A percentile compares a stretch with the other conserved stretches of the same genome.
These are phyloP conservation scores for Paramecium caudatum DNA, from an alignment of 73 alveolate genomes.

Conservation along the genomic window DNA sequence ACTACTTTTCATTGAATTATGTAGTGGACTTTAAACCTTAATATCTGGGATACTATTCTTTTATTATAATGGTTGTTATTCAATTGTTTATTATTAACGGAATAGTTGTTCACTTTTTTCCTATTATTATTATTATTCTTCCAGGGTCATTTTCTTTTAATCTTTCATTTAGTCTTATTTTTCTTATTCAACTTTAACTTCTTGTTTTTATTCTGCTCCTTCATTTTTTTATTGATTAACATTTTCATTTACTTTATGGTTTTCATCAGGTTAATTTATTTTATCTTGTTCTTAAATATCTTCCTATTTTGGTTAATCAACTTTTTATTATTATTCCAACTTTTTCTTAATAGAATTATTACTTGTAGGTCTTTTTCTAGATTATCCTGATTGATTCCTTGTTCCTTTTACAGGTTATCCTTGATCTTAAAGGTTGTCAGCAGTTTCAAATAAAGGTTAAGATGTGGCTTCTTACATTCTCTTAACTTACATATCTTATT, in stretches of 20 bases:
- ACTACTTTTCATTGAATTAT: constrained; percentile 9
- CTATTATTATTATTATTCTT: neutral
- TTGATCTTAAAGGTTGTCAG: too few species aligned
- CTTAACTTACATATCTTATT: neutral
- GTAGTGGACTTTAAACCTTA: constrained; percentile 39
- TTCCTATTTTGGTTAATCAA: too few species aligned
- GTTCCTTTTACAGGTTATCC: neutral
- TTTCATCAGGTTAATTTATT: too few species aligned
- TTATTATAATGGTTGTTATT: too few species aligned
- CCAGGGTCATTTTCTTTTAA: neutral
- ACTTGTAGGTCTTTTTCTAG: neutral
- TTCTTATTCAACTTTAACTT: neutral
- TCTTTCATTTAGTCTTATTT: neutral
- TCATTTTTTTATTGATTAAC: neutral
- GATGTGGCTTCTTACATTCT: neutral
- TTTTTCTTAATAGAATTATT: too few species aligned
- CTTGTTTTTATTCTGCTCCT: neutral
- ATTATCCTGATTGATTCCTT: constrained; percentile 5
- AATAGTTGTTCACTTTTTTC: neutral
- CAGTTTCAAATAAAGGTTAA: neutral
- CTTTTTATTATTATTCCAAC: too few species aligned
- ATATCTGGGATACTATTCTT: neutral
- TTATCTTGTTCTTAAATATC: too few species aligned
- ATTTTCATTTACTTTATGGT: too few species aligned
- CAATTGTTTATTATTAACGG: constrained; percentile 1